Base-by-base conservation (phyloP, 108 stramenopile species). In the Cyclotella sp. region DNA sequence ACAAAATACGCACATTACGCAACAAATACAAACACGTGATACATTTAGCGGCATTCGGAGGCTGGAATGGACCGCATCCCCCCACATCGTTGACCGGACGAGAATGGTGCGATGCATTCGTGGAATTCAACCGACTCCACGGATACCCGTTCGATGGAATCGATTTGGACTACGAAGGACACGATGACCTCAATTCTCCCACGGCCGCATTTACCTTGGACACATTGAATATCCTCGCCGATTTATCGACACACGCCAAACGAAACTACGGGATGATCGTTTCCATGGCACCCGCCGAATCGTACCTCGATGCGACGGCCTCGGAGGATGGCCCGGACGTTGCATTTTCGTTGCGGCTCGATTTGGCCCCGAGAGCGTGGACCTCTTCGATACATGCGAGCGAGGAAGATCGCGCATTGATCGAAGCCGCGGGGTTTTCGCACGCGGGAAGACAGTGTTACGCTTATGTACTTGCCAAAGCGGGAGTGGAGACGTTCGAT, bases 81-180 rank as follows among this genome's bases (percentile, higher is more conserved):
- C 75, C 85, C 12, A 27, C 79, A 4, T 47, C 10, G 0, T 27
- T 85, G 12, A 61, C 65, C 12, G 88, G 82, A 34, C 39, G 78
- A 26, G 65, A 79, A 21, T 86, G 85, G 86, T 91, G 73, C 58
- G 52, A 85, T 9, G 47, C 76, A 1, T 91, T 86, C 46, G 44
- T 74, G 51, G 21, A 68, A 39, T 83, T 79, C 61, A 83, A 83
- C 39, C 6, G 21, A 34, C 52, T 51, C 64, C 53, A 63, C 59
- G 87, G 82, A n/a, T 65, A 82, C 58, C 29, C 82, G 1, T 93
- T 93, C 67, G 85, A 93, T 79, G 92, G 92, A 21, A 78, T 92
- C n/a, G 94, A 95, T 70, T 95, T 90, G 94, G 94, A 95, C 68
- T 79, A 93, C 59, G 94, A 95, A 69, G 94, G 94, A 47, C 73